phyloP scores from a whole-genome alignment of 2,329 filamentous ascomycete genomes.

The Alternaria brassicicola region DNA sequence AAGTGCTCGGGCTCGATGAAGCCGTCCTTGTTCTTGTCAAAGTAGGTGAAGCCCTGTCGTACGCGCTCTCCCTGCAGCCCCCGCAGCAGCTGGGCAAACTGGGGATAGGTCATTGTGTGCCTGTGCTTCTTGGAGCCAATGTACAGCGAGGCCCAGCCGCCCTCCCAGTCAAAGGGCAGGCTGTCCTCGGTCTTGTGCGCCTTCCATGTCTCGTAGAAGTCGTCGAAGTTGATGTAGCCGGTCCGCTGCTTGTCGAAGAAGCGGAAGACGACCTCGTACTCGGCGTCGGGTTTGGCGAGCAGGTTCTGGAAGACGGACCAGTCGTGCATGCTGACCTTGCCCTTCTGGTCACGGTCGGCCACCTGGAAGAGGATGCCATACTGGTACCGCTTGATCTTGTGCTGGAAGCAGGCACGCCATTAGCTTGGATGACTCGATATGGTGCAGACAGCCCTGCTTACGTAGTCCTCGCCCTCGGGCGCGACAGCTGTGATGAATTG shows the following conservation, averaged over 20 bases:
- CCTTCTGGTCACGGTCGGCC: conserved; percentile 77
- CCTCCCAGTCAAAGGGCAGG: conserved; percentile 96
- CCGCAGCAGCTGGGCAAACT: conserved; percentile 98
- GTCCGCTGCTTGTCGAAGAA: conserved; percentile 88
- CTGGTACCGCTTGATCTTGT: conserved; percentile 96
- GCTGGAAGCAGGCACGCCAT: conserved; percentile 60
- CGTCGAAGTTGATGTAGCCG: conserved; percentile 86
- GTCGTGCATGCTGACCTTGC: conserved; percentile 79
- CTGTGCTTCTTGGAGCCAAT: conserved; percentile 85
- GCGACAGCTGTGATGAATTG: conserved; percentile 92
- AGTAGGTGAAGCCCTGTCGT: conserved; percentile 89
- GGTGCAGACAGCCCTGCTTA: conserved; percentile 58
- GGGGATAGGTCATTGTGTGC: conserved; percentile 90
- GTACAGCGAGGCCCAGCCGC: conserved; percentile 94
- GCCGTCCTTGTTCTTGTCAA: conserved; percentile 90
- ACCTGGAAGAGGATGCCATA: conserved; percentile 93
- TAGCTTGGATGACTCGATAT: conserved; percentile 34
- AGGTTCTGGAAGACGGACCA: conserved; percentile 96
- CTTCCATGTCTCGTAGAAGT: conserved; percentile 84
- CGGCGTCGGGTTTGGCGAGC: conserved; percentile 89
- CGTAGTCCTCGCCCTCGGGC: conserved; percentile 86
- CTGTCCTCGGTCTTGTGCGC: conserved; percentile 83
- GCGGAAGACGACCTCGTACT: conserved; percentile 98
- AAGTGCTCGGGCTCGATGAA: conserved; percentile 97
- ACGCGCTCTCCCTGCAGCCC: conserved; percentile 95